Evolutionary conservation across 495 filamentous ascomycete species (phyloP).

Genomic region (Hamigera avellanea): DNA sequence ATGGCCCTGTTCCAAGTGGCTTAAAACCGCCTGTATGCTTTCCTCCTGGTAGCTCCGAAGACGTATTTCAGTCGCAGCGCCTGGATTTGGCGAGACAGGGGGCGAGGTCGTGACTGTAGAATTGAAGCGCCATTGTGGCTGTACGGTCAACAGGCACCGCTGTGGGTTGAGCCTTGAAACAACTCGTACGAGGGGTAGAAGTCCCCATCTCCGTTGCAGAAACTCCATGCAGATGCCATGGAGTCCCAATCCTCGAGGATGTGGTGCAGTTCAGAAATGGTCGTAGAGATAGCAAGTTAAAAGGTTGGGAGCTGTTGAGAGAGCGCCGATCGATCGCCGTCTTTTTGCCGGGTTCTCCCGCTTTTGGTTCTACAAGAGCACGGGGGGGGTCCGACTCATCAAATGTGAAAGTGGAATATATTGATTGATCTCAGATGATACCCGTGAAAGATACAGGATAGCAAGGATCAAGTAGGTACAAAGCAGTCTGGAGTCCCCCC

Average conservation of each 20-base stretch:
- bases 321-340: no score
- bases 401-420: no score
- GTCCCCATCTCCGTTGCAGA: slow-evolving; percentile 17
- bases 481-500: no score
- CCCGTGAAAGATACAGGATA: no score
- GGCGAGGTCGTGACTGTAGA: slow-evolving; percentile 14
- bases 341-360: no score
- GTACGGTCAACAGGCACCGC: not conserved
- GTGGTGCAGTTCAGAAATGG: no score
- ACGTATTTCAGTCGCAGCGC: slow-evolving; percentile 24
- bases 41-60: slow-evolving; percentile 77
- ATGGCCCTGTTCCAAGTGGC: slow-evolving; percentile 58
- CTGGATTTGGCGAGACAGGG: slow-evolving; percentile 11
- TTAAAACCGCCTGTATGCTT: slow-evolving; percentile 77
- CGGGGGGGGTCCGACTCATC: no score
- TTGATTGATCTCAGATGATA: no score
- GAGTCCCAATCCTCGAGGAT: not conserved
- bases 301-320: no score
- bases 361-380: no score
- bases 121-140: slow-evolving; percentile 13
- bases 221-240: slow-evolving; percentile 21
- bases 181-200: slow-evolving; percentile 9
- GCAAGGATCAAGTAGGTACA: no score
- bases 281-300: no score
- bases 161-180: slow-evolving; percentile 1